Conservation (phyloP, 257 asterid species). For the Perilla frutescens region DNA sequence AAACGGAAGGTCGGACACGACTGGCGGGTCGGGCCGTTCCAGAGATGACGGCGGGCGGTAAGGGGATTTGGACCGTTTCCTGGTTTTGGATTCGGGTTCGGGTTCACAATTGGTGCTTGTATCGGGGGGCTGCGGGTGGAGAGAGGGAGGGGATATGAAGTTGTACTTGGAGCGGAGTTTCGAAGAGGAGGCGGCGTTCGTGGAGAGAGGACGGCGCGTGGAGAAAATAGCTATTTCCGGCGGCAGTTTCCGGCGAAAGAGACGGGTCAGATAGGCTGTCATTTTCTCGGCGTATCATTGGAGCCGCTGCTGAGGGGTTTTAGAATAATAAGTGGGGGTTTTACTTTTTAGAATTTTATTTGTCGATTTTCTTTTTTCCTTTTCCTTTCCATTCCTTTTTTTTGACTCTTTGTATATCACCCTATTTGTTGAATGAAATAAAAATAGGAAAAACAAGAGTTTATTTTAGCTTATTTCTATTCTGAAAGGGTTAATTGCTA, state of each 20-base stretch:
- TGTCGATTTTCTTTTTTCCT: background rate
- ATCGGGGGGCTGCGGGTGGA: slow-evolving; percentile 49
- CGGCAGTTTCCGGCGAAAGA: slow-evolving; percentile 50
- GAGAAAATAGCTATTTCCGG: slow-evolving; percentile 24
- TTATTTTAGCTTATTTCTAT: too few species aligned
- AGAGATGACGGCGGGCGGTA: slow-evolving; percentile 93
- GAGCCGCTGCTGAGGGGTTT: slow-evolving; percentile 39
- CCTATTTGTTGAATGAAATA: too few species aligned
- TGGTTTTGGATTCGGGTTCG: slow-evolving; percentile 31
- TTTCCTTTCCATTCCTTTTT: too few species aligned
- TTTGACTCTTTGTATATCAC: too few species aligned
- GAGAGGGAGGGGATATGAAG: slow-evolving; percentile 74
- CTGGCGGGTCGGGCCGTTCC: slow-evolving; percentile 52
- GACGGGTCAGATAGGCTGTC: slow-evolving; percentile 41
- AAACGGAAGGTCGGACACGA: slow-evolving; percentile 72
- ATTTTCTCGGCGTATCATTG: slow-evolving; percentile 28
- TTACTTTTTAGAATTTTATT: background rate
- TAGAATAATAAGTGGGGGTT: slow-evolving; percentile 22
- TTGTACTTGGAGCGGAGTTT: slow-evolving; percentile 66
- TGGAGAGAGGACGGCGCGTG: slow-evolving; percentile 48
- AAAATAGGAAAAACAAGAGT: too few species aligned
- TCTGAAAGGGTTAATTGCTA: too few species aligned
- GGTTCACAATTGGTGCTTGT: slow-evolving; percentile 34
- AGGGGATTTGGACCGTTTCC: slow-evolving; percentile 55
- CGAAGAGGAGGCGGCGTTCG: slow-evolving; percentile 48